These are phyloP conservation scores for Dryadomyces quercus-mongolicae DNA, from an alignment of 2,329 filamentous ascomycete species.

Conservation along the genomic window DNA sequence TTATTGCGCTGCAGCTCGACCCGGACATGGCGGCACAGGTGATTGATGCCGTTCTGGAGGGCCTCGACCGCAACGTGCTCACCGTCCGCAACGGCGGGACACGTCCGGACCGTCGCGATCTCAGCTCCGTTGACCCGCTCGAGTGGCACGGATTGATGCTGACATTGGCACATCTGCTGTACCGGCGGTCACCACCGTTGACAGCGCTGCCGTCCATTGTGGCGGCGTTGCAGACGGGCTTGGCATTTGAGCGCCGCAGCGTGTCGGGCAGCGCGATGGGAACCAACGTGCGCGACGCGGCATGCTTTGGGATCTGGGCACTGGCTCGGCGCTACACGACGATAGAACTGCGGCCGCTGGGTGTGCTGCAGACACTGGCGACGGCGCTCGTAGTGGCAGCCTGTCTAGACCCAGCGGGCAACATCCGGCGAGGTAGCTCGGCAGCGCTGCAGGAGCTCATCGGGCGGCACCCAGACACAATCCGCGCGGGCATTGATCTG, in stretches of 20 bases:
- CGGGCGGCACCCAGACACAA: constrained; percentile 78
- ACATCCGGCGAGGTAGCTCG: constrained; percentile 84
- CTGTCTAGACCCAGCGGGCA: constrained; percentile 80
- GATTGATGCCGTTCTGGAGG: constrained; percentile 74
- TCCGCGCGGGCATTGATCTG: constrained; percentile 68
- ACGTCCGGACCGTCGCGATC: constrained; percentile 35
- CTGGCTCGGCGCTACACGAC: constrained; percentile 79
- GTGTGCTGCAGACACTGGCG: constrained; percentile 41
- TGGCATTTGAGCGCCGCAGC: constrained; percentile 81
- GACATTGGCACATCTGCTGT: constrained; percentile 75
- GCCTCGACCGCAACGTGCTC: constrained; percentile 45
- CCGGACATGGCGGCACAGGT: constrained; percentile 74
- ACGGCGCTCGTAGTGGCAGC: constrained; percentile 71
- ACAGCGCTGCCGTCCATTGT: constrained; percentile 61
- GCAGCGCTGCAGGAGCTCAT: constrained; percentile 90
- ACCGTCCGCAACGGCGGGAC: constrained; percentile 19
- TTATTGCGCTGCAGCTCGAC: constrained; percentile 71
- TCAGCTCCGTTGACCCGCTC: constrained; percentile 66
- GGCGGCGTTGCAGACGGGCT: constrained; percentile 62
- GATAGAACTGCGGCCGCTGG: constrained; percentile 56
- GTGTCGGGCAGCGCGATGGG: constrained; percentile 77
- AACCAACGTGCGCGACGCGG: constrained; percentile 84
- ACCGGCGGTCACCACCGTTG: constrained; percentile 67
- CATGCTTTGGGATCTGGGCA: constrained; percentile 94
- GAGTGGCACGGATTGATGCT: constrained; percentile 90